phyloP scores from a whole-genome alignment of 371 early-diverging fungal species.

The Blyttiomyces sp. region DNA sequence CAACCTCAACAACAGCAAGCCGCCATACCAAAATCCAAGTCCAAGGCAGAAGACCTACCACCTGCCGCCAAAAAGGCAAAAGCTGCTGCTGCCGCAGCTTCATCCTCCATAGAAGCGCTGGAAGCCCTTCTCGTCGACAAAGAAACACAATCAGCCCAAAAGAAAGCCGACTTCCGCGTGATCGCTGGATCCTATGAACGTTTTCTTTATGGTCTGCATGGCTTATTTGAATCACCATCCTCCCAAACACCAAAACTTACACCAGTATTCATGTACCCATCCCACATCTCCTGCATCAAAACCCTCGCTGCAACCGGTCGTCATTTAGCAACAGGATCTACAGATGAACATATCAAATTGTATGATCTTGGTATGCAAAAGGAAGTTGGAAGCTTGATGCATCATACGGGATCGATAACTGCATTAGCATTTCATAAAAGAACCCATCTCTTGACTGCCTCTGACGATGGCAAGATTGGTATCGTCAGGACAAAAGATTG shows the following conservation, averaged over 20 bases:
- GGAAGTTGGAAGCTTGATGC: constrained; percentile 86
- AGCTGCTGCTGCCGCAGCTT: too few species aligned
- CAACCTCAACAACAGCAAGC: too few species aligned
- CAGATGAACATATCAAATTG: constrained; percentile 90
- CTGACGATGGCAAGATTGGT: constrained; percentile 84
- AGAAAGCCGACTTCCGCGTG: constrained; percentile 22
- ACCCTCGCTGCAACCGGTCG: constrained; percentile 67
- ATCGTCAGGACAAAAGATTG: constrained; percentile 93
- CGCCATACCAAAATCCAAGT: too few species aligned
- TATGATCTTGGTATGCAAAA: constrained; percentile 85
- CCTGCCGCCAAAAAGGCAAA: too few species aligned
- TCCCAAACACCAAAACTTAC: constrained; percentile 35
- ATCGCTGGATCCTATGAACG: constrained; percentile 92
- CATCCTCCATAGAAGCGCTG: too few species aligned
- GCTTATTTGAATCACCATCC: neutral
- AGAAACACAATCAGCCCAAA: too few species aligned
- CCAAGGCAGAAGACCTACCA: too few species aligned
- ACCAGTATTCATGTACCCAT: constrained; percentile 89
- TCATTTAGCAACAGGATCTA: constrained; percentile 89
- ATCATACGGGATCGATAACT: constrained; percentile 91
- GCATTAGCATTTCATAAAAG: constrained; percentile 74
- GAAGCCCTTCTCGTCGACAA: too few species aligned
- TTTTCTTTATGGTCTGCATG: constrained; percentile 87
- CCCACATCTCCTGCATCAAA: constrained; percentile 91
- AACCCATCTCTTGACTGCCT: constrained; percentile 81